Evolutionary conservation across 441 rosid species (phyloP).

Genomic region (Cnidoscolus chayamansa): DNA sequence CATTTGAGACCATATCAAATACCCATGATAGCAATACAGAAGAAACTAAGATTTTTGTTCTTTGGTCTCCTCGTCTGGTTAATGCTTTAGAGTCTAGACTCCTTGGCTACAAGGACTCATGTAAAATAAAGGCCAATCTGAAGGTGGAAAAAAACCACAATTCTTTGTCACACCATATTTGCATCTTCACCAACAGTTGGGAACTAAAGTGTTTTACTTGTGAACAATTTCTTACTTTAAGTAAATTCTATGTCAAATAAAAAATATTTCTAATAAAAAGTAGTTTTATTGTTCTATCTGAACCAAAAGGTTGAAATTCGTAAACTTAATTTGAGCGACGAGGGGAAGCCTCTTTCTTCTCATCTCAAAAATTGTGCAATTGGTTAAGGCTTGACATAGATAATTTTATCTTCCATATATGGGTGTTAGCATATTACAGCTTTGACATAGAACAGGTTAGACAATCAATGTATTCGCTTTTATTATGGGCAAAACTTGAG

Average conservation of each 20-base stretch:
- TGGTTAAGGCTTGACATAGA: background rate
- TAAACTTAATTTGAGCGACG: background rate
- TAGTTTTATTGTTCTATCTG: background rate
- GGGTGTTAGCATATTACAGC: background rate
- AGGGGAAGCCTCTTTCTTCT: background rate
- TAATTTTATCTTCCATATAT: background rate
- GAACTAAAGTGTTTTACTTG: background rate
- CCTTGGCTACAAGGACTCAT: background rate
- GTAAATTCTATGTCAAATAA: background rate
- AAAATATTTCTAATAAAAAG: background rate
- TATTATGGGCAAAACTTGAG: background rate
- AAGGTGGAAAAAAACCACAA: background rate
- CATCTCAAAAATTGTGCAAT: background rate
- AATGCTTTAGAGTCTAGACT: background rate
- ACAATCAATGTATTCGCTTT: background rate
- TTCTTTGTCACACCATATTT: background rate
- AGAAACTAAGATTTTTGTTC: background rate
- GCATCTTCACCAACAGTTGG: background rate
- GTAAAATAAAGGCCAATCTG: background rate
- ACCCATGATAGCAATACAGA: background rate
- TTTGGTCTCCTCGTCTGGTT: background rate
- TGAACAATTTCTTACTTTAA: background rate
- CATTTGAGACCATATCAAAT: background rate
- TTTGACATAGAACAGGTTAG: background rate
- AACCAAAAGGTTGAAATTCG: background rate